These are phyloP conservation scores for Rauvolfia tetraphylla DNA, from an alignment of 257 asterid species.

Conservation along the genomic window DNA sequence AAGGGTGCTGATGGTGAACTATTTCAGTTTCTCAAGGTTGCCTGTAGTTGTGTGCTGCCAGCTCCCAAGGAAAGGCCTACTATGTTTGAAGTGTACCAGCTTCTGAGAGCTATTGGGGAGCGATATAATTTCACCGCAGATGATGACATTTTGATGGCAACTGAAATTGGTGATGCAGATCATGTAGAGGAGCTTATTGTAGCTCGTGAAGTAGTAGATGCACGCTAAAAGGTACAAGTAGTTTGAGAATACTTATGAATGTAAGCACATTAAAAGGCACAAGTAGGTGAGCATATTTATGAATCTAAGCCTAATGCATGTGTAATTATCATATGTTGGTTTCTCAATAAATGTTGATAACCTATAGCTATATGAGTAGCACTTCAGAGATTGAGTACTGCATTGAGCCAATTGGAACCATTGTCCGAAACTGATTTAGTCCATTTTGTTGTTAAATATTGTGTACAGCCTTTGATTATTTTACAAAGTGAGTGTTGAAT, in stretches of 20 bases:
- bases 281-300: constrained; percentile 9
- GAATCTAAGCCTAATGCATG: constrained; percentile 15
- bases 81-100: constrained; percentile 87
- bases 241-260: constrained; percentile 13
- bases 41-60: constrained; percentile 68
- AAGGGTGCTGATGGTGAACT: constrained; percentile 64
- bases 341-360: constrained; percentile 13
- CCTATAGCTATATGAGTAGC: constrained; percentile 10
- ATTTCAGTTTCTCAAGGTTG: constrained; percentile 78
- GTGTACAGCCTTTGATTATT: neutral
- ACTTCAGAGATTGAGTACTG: neutral
- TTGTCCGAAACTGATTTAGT: neutral
- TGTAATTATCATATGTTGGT: constrained; percentile 23
- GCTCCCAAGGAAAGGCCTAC: constrained; percentile 75
- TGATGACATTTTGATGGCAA: constrained; percentile 50
- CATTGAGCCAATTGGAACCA: neutral
- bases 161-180: constrained; percentile 43
- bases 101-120: constrained; percentile 69
- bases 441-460: neutral
- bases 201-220: constrained; percentile 53
- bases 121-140: constrained; percentile 54
- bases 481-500: neutral
- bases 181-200: constrained; percentile 73
- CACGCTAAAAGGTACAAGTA: constrained; percentile 14
- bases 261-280: constrained; percentile 16